Conservation (phyloP, 371 early-diverging fungal genomes). For the Nematocida ironsii region DNA sequence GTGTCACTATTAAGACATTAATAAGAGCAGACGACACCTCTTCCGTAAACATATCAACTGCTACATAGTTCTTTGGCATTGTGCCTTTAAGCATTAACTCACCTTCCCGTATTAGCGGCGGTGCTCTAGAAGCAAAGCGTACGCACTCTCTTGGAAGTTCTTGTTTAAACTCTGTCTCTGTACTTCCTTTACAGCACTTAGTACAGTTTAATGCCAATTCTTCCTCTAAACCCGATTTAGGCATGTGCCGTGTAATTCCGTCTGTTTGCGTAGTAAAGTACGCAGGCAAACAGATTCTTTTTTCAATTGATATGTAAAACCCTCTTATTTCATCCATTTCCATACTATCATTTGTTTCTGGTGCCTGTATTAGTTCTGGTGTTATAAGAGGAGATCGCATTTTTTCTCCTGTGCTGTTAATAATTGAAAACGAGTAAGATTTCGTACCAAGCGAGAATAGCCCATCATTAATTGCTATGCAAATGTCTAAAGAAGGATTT, state of each 20-base stretch:
- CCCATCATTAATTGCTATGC: conserved; percentile 62
- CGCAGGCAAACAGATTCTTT: conserved; percentile 15
- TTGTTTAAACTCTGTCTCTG: not conserved
- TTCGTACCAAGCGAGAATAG: conserved; percentile 54
- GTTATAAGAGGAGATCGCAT: conserved; percentile 8
- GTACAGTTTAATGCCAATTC: not conserved
- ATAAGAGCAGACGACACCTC: not conserved
- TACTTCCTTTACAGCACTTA: not conserved
- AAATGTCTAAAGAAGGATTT: conserved; percentile 25
- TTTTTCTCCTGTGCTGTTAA: not conserved
- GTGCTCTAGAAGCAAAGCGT: conserved; percentile 9
- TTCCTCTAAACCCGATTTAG: not conserved
- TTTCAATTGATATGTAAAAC: conserved; percentile 42
- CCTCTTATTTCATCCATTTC: conserved; percentile 50
- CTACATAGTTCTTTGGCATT: not conserved
- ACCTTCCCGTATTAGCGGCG: conserved; percentile 10
- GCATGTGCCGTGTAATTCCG: no score
- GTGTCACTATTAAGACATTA: conserved; percentile 20
- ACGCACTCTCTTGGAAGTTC: not conserved
- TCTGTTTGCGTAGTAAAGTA: not conserved
- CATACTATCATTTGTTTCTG: not conserved
- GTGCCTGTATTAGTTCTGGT: conserved; percentile 2
- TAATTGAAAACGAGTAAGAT: conserved; percentile 46
- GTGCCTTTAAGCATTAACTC: not conserved
- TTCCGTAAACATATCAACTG: conserved; percentile 29